These are phyloP conservation scores for Globisporangium solare DNA, from an alignment of 352 stramenopile genomes.

Conservation along the genomic window DNA sequence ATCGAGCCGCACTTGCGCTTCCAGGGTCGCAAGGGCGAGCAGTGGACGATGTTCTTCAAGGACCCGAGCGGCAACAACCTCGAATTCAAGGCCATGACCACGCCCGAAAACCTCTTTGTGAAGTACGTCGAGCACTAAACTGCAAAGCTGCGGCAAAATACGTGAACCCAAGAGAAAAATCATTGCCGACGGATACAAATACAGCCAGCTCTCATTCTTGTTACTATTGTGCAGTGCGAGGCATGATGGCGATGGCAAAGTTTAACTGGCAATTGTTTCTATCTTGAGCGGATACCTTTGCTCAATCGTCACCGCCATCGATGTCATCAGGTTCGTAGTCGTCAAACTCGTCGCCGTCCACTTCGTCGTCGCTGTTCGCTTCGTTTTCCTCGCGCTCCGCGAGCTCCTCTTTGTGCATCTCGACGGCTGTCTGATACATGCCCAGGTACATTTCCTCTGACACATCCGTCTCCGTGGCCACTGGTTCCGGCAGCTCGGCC, in stretches of 20 bases:
- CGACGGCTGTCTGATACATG: slow-evolving; percentile 83
- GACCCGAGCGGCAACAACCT: slow-evolving; percentile 96
- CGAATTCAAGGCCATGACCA: slow-evolving; percentile 99
- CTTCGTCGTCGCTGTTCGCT: slow-evolving; percentile 29
- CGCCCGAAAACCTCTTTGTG: slow-evolving; percentile 95
- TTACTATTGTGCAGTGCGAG: too few species aligned
- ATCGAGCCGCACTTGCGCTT: slow-evolving; percentile 96
- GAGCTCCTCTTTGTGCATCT: slow-evolving; percentile 79
- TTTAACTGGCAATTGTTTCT: neutral
- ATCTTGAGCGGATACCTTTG: neutral
- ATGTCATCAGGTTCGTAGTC: slow-evolving; percentile 52
- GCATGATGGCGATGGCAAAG: too few species aligned
- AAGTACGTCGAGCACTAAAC: slow-evolving; percentile 91
- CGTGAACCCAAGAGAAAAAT: neutral
- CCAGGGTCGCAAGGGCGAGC: slow-evolving; percentile 91
- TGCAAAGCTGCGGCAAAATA: neutral
- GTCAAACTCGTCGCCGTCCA: slow-evolving; percentile 39
- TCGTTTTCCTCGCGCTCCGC: slow-evolving; percentile 27
- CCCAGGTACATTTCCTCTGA: slow-evolving; percentile 81
- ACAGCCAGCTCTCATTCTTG: slow-evolving; percentile 2
- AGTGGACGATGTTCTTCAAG: slow-evolving; percentile 99
- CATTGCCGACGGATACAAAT: slow-evolving; percentile 13
- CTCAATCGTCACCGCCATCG: slow-evolving; percentile 43
- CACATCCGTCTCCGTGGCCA: slow-evolving; percentile 48
- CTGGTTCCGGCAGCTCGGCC: slow-evolving; percentile 35